Conservation (phyloP, 1,139 yeast species). For the Geotrichum bryndzae region DNA sequence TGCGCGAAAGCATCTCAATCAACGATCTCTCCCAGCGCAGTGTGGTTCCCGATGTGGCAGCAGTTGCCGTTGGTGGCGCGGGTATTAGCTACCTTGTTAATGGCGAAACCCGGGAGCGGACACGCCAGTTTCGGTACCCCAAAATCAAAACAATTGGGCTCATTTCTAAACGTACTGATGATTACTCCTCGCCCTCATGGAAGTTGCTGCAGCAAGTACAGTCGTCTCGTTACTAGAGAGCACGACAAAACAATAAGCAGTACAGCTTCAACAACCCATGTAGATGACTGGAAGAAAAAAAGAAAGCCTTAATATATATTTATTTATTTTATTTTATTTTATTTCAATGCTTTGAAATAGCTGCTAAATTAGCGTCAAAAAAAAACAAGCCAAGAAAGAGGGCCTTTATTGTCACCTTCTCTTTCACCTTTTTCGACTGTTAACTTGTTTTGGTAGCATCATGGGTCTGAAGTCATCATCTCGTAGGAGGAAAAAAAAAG, state of each 20-base stretch:
- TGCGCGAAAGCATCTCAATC: background rate
- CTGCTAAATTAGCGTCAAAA: too few relatives aligned
- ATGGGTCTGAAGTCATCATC: too few relatives aligned
- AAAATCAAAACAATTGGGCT: constrained; percentile 13
- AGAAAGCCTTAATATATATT: background rate
- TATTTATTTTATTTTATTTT: too few relatives aligned
- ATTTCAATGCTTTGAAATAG: too few relatives aligned
- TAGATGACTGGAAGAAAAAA: too few relatives aligned
- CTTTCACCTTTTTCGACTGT: too few relatives aligned
- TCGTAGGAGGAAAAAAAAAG: too few relatives aligned
- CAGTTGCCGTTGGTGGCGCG: background rate
- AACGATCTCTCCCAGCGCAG: background rate
- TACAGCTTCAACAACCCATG: too few relatives aligned
- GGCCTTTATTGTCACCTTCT: too few relatives aligned
- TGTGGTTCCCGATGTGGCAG: background rate
- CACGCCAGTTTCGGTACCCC: constrained; percentile 5
- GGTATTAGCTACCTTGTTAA: background rate
- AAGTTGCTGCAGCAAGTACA: constrained; percentile 12
- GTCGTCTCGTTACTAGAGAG: constrained; percentile 2
- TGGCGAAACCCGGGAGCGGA: background rate
- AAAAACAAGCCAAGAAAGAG: too few relatives aligned
- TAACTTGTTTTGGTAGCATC: too few relatives aligned
- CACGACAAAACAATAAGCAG: too few relatives aligned
- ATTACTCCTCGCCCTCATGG: constrained; percentile 11
- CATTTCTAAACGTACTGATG: background rate